Conservation (phyloP, 352 stramenopile species). For the Bremia lactucae region DNA sequence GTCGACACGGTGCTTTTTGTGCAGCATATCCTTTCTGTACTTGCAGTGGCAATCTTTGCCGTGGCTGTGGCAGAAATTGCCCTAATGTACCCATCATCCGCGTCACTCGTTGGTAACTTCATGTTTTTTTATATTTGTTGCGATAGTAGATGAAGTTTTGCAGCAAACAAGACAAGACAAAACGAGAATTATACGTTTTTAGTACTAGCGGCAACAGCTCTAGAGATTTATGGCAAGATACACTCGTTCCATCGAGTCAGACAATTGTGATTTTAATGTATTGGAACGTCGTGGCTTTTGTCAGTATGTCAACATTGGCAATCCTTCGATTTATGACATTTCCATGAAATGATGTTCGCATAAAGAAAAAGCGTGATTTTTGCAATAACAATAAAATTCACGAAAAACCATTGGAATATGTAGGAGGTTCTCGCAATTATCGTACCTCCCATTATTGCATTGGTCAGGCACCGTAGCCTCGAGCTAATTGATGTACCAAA, state of each 20-base stretch:
- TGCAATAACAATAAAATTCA: slow-evolving; percentile 1
- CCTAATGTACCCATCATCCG: slow-evolving; percentile 17
- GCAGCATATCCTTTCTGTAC: slow-evolving; percentile 23
- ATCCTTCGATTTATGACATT: too few species aligned
- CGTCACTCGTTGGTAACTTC: slow-evolving; percentile 21
- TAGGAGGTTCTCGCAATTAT: slow-evolving; percentile 44
- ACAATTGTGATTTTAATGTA: slow-evolving; percentile 3
- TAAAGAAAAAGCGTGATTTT: not conserved
- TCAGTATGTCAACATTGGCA: too few species aligned
- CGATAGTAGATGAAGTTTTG: slow-evolving; percentile 16
- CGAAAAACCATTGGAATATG: slow-evolving; percentile 40
- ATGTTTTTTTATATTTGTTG: slow-evolving; percentile 27
- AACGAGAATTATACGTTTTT: slow-evolving; percentile 16
- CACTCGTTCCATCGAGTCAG: not conserved
- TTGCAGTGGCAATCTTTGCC: slow-evolving; percentile 14
- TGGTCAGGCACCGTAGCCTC: slow-evolving; percentile 41
- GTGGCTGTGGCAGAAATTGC: slow-evolving; percentile 15
- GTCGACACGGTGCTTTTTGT: slow-evolving; percentile 9
- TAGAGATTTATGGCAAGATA: slow-evolving; percentile 9
- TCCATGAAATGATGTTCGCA: too few species aligned
- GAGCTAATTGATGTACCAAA: slow-evolving; percentile 49
- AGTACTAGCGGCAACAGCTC: slow-evolving; percentile 7
- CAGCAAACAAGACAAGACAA: slow-evolving; percentile 9
- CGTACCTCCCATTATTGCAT: slow-evolving; percentile 51
- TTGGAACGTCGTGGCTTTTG: too few species aligned